Percentiles rank a stretch among this genome's conserved stretches.
These are phyloP conservation scores for Cladosporium sp. DNA, from an alignment of 2,329 filamentous ascomycete species.

Conservation along the genomic window DNA sequence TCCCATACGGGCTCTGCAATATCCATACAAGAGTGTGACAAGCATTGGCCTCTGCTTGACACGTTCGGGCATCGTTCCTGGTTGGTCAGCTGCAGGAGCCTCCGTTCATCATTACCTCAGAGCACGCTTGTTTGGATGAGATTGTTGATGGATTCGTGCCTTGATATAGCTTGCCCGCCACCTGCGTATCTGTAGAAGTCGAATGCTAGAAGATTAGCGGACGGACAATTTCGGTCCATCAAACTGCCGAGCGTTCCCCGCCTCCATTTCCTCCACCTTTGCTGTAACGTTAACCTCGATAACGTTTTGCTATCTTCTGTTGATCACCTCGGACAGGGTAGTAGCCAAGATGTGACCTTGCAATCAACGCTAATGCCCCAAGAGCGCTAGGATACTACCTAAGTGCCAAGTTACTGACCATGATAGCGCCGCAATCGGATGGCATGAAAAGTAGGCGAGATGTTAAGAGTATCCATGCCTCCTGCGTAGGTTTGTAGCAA, in stretches of 20 bases:
- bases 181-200: no score
- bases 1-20: no score
- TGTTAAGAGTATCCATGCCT: not conserved
- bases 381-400: not conserved
- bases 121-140: no score
- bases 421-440: not conserved
- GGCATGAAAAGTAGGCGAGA: not conserved
- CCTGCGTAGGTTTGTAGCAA: not conserved
- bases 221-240: slow-evolving; percentile 4
- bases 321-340: not conserved
- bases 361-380: not conserved
- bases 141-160: no score
- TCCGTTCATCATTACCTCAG: no score
- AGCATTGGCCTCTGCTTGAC: no score
- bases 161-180: no score
- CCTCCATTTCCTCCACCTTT: not conserved
- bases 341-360: not conserved
- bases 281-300: not conserved
- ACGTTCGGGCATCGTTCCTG: no score
- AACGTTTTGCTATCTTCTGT: not conserved
- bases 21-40: no score
- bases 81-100: no score
- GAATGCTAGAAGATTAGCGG: not conserved
- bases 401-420: not conserved
- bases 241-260: not conserved